phyloP scores from a whole-genome alignment of 768 basidiomycete genomes.

The Dacryopinax primogenitus region DNA sequence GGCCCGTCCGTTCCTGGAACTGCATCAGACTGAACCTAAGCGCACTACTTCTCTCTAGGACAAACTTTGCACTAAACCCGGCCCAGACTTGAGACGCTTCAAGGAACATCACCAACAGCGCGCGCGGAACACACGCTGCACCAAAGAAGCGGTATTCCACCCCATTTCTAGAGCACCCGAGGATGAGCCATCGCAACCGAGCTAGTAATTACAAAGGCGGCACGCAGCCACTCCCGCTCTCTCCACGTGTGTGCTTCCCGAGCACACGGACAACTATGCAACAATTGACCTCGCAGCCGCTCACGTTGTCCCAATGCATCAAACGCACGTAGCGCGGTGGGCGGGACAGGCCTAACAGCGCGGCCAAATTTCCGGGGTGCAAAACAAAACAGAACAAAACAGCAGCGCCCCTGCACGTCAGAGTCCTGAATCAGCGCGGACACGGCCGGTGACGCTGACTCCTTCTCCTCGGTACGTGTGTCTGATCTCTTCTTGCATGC shows the following conservation, averaged over 20 bases:
- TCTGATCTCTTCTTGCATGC: neutral
- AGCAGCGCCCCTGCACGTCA: no score
- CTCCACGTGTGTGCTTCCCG: constrained; percentile 5
- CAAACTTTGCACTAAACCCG: neutral
- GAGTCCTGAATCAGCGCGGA: neutral
- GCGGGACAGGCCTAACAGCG: neutral
- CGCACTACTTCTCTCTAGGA: neutral
- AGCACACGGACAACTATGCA: neutral
- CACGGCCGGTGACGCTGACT: neutral
- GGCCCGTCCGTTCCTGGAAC: neutral
- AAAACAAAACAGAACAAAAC: no score
- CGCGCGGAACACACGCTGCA: neutral
- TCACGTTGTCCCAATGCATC: neutral
- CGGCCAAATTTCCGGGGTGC: constrained; percentile 1
- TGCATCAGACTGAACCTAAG: neutral
- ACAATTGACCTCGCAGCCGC: neutral
- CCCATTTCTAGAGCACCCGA: neutral
- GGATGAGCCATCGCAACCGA: neutral
- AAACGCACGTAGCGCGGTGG: neutral
- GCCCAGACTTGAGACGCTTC: neutral
- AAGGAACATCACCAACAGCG: no score
- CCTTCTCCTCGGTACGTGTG: neutral
- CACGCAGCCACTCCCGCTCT: neutral
- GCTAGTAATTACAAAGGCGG: neutral
- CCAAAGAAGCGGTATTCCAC: neutral